Evolutionary conservation across 805 yeast genomes (phyloP).

Genomic region (Lipomyces japonicus): DNA sequence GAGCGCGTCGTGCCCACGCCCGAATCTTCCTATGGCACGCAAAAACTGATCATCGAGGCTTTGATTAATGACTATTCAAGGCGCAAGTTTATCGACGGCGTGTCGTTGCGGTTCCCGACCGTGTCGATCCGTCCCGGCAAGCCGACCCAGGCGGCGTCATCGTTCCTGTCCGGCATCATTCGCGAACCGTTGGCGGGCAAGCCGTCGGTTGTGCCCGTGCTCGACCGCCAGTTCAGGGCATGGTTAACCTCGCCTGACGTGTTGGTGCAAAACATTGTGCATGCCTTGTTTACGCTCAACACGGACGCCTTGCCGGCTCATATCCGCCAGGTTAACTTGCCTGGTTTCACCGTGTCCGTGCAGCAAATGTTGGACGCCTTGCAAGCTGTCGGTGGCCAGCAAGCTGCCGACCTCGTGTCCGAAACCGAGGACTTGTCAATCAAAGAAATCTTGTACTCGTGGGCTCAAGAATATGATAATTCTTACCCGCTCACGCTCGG

Average conservation of each 20-base stretch:
- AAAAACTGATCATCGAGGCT: slow-evolving; percentile 30
- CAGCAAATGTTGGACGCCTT: slow-evolving; percentile 32
- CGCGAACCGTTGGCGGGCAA: slow-evolving; percentile 29
- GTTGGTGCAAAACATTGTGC: slow-evolving; percentile 24
- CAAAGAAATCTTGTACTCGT: slow-evolving; percentile 27
- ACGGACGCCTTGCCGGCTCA: slow-evolving; percentile 3
- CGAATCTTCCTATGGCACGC: slow-evolving; percentile 33
- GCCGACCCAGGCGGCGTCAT: slow-evolving; percentile 32
- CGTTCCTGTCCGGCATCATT: slow-evolving; percentile 32
- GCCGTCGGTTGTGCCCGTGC: slow-evolving; percentile 27
- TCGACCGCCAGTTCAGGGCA: slow-evolving; percentile 17
- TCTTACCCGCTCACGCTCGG: slow-evolving; percentile 14
- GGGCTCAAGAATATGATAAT: slow-evolving; percentile 29
- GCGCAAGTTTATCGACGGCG: slow-evolving; percentile 30
- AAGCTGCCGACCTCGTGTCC: slow-evolving; percentile 14
- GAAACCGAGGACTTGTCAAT: slow-evolving; percentile 21
- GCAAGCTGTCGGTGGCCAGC: slow-evolving; percentile 26
- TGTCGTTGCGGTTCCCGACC: slow-evolving; percentile 25
- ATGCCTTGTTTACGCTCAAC: slow-evolving; percentile 24
- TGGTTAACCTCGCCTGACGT: slow-evolving; percentile 29
- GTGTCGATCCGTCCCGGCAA: slow-evolving; percentile 31
- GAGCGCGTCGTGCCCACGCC: slow-evolving; percentile 31
- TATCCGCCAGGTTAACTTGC: slow-evolving; percentile 29
- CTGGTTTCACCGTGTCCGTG: slow-evolving; percentile 30
- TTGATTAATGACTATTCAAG: slow-evolving; percentile 31